Evolutionary conservation across 352 stramenopile species (phyloP).

Genomic region (Phytophthora sojae): DNA sequence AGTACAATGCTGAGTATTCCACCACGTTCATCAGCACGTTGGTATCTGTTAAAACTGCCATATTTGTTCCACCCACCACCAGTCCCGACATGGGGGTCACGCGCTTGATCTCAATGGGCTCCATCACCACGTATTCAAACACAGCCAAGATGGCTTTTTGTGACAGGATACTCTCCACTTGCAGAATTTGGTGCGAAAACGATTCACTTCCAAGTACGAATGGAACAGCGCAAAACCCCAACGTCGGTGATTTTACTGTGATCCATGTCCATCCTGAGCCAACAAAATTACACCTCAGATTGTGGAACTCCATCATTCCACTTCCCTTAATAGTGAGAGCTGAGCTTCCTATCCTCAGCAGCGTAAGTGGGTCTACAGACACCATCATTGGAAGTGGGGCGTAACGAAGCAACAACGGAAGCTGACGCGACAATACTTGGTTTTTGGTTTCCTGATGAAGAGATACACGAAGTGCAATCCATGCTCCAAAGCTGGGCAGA

Average conservation of each 20-base stretch:
- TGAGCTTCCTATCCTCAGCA: conserved; percentile 23
- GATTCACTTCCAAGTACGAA: conserved; percentile 27
- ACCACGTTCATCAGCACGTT: conserved; percentile 20
- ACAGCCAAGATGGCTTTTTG: conserved; percentile 22
- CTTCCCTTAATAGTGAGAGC: conserved; percentile 26
- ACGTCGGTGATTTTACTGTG: conserved; percentile 17
- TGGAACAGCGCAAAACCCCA: conserved; percentile 19
- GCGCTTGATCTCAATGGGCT: conserved; percentile 30
- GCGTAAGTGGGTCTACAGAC: conserved; percentile 20
- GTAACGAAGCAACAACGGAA: conserved; percentile 43
- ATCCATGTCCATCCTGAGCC: conserved; percentile 27
- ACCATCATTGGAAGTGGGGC: conserved; percentile 34
- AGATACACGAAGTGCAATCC: conserved; percentile 42
- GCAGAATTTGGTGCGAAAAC: conserved; percentile 22
- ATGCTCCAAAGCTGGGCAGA: conserved; percentile 29
- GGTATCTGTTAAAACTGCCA: conserved; percentile 38
- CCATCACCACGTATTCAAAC: conserved; percentile 33
- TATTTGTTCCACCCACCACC: conserved; percentile 22
- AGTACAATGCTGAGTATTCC: conserved; percentile 34
- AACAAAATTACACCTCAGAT: conserved; percentile 38
- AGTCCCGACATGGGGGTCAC: conserved; percentile 26
- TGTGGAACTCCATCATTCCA: conserved; percentile 34
- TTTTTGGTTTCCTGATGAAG: conserved; percentile 11
- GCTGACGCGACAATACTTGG: not conserved
- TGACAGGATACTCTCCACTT: conserved; percentile 32